phyloP scores from a whole-genome alignment of 2,329 filamentous ascomycete species.

The Calonectria naviculata region DNA sequence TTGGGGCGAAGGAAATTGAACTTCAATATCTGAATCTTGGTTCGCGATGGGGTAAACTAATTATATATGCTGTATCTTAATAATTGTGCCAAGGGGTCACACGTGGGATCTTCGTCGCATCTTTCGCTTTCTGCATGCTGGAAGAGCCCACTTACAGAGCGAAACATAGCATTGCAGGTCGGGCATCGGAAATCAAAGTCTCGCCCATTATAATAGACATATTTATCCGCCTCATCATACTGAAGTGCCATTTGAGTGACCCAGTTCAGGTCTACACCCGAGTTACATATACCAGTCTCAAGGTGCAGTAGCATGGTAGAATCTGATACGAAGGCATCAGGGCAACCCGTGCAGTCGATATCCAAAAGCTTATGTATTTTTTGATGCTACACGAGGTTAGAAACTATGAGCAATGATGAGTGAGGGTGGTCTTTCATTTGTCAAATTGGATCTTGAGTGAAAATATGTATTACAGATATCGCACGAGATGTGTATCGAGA shows the following conservation, averaged over 20 bases:
- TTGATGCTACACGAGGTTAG: background rate
- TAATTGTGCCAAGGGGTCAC: background rate
- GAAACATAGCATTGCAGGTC: conserved; percentile 22
- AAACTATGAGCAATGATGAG: no score
- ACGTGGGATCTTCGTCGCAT: conserved; percentile 17
- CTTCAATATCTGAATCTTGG: background rate
- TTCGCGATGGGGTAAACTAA: background rate
- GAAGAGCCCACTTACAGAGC: conserved; percentile 21
- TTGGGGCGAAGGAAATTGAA: background rate
- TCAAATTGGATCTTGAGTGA: background rate
- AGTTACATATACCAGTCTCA: conserved; percentile 32
- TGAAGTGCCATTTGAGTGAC: conserved; percentile 23
- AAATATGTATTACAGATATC: background rate
- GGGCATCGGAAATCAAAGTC: conserved; percentile 29
- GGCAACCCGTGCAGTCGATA: background rate
- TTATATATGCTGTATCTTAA: background rate
- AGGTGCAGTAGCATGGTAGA: conserved; percentile 25
- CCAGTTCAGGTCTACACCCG: background rate
- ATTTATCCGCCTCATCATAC: conserved; percentile 11
- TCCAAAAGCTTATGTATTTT: background rate
- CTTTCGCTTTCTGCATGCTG: conserved; percentile 39
- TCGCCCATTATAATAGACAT: background rate
- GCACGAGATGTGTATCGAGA: background rate
- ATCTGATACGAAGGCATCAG: background rate
- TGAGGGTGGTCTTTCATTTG: background rate